Evolutionary conservation across 2,329 filamentous ascomycete species (phyloP).

Genomic region (Grosmannia huntii): DNA sequence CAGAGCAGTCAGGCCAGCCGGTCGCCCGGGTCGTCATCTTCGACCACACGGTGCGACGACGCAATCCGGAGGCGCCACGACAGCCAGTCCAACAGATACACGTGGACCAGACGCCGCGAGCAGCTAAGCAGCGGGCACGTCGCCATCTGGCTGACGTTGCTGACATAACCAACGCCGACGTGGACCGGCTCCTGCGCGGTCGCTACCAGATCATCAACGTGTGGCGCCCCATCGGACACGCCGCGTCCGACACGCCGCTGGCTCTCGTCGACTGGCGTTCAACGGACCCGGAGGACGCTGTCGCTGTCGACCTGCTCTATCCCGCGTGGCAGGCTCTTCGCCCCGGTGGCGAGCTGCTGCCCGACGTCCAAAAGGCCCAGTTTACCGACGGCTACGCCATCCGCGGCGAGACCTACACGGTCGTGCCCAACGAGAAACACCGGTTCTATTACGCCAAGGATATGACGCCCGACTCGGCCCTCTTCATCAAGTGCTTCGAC

Average conservation of each 20-base stretch:
- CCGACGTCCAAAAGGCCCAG: slow-evolving; percentile 26
- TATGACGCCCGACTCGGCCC: slow-evolving; percentile 43
- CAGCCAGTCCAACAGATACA: slow-evolving; percentile 59
- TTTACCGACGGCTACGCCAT: slow-evolving; percentile 21
- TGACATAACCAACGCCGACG: slow-evolving; percentile 29
- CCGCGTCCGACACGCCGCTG: slow-evolving; percentile 49
- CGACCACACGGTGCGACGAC: slow-evolving; percentile 56
- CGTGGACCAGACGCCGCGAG: slow-evolving; percentile 55
- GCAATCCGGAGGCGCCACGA: slow-evolving; percentile 39
- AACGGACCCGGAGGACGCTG: slow-evolving; percentile 42
- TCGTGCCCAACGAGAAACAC: slow-evolving; percentile 44
- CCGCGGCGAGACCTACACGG: slow-evolving; percentile 45
- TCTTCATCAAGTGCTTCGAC: slow-evolving; percentile 42
- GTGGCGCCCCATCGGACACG: slow-evolving; percentile 53
- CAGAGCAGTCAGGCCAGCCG: slow-evolving; percentile 13
- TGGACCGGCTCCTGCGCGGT: slow-evolving; percentile 40
- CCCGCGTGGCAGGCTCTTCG: slow-evolving; percentile 37
- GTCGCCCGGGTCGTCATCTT: slow-evolving; percentile 55
- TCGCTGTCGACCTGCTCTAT: slow-evolving; percentile 50
- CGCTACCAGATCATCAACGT: slow-evolving; percentile 59
- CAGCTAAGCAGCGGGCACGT: slow-evolving; percentile 47
- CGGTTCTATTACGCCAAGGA: slow-evolving; percentile 55
- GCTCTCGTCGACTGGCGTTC: slow-evolving; percentile 53
- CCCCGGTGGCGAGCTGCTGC: slow-evolving; percentile 43
- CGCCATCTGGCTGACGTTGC: slow-evolving; percentile 35